Percentiles rank a stretch among this genome's conserved stretches.
These are phyloP conservation scores for Globisporangium iwayamae DNA, from an alignment of 352 stramenopile species.

Conservation along the genomic window DNA sequence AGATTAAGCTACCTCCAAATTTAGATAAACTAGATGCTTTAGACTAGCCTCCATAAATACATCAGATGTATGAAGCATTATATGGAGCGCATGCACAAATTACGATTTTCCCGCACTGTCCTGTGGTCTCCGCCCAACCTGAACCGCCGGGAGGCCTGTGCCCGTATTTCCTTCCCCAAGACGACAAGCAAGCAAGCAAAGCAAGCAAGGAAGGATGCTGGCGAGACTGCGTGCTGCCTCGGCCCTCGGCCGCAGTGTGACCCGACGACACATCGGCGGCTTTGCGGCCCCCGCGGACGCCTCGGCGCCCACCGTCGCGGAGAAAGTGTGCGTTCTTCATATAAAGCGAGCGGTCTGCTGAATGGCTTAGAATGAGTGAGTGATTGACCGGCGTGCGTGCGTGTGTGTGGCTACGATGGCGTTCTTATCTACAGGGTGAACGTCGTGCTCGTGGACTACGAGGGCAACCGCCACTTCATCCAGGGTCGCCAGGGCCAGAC, in stretches of 20 bases:
- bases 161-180: neutral
- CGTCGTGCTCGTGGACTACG: conserved; percentile 83
- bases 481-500: conserved; percentile 80
- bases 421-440: conserved; percentile 50
- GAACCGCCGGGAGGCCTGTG: conserved; percentile 3
- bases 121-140: neutral
- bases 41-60: no score
- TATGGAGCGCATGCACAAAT: neutral
- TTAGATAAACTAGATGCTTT: no score
- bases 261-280: conserved; percentile 52
- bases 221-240: conserved; percentile 29
- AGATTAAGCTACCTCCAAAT: neutral
- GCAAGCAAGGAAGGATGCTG: conserved; percentile 30
- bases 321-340: conserved; percentile 49
- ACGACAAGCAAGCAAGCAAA: neutral
- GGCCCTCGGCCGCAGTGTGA: conserved; percentile 18
- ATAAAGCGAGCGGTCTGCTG: neutral
- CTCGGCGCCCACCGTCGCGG: conserved; percentile 39
- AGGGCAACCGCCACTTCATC: conserved; percentile 84
- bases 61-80: no score
- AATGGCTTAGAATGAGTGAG: neutral
- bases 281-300: conserved; percentile 29
- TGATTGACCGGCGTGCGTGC: neutral
- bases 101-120: neutral
- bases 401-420: conserved; percentile 2